phyloP scores from a whole-genome alignment of 2,329 filamentous ascomycete species.

The Venturia effusa region DNA sequence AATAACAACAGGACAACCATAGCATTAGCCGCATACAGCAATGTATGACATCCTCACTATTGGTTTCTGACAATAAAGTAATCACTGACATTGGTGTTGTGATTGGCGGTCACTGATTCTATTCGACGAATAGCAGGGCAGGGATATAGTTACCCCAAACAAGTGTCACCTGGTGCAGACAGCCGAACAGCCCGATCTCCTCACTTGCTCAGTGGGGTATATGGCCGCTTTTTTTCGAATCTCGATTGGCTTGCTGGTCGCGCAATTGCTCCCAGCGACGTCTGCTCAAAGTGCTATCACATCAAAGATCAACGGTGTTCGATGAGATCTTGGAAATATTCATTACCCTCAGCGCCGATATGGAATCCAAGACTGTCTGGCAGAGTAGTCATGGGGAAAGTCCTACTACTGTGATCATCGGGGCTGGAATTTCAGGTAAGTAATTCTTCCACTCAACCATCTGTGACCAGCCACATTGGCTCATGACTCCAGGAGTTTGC shows the following conservation, averaged over 20 bases:
- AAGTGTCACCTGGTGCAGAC: background rate
- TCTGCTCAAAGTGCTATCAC: too few species aligned
- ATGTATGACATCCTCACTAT: too few species aligned
- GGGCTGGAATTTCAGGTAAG: conserved; percentile 42
- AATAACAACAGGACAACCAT: too few species aligned
- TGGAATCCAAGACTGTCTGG: background rate
- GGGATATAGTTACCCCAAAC: background rate
- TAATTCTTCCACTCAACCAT: background rate
- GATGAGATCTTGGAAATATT: background rate
- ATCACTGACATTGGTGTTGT: background rate
- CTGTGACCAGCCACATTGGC: background rate
- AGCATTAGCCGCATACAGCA: too few species aligned
- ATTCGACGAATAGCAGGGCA: background rate
- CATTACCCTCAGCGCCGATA: background rate
- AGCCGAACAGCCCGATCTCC: background rate
- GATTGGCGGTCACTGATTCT: background rate
- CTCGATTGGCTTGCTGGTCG: background rate
- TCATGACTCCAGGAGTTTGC: conserved; percentile 35
- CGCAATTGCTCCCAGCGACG: too few species aligned
- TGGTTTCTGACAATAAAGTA: background rate
- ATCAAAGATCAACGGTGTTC: background rate
- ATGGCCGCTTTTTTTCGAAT: background rate
- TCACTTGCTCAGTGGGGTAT: background rate
- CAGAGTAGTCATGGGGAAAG: background rate
- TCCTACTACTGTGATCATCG: conserved; percentile 35